These are phyloP conservation scores for Striga hermonthica DNA, from an alignment of 305 asterid species.

Conservation along the genomic window DNA sequence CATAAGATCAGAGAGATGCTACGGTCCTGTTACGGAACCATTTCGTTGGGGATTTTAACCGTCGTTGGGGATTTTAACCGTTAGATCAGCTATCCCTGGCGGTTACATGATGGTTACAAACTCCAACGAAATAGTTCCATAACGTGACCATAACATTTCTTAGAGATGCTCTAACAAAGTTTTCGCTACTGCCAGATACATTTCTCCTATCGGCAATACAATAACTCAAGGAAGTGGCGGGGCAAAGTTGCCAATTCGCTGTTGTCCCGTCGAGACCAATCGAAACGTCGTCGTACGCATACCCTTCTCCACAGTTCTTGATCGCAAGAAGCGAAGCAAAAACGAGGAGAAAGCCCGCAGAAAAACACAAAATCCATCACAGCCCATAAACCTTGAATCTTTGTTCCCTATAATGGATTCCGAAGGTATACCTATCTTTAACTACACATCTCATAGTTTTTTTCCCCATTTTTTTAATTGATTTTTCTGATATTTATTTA, in stretches of 20 bases:
- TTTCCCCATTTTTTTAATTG: neutral
- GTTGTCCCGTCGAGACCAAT: neutral
- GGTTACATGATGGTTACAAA: too few relatives aligned
- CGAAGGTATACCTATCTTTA: constrained; percentile 40
- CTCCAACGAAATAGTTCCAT: too few relatives aligned
- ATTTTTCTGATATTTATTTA: neutral
- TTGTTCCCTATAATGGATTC: constrained; percentile 44
- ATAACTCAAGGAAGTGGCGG: too few relatives aligned
- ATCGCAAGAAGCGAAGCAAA: constrained; percentile 22
- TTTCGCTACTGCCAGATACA: too few relatives aligned
- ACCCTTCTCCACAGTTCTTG: constrained; percentile 26
- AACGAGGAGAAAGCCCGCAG: constrained; percentile 12
- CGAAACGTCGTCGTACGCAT: constrained; percentile 34
- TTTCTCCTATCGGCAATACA: too few relatives aligned
- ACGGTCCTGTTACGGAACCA: too few relatives aligned
- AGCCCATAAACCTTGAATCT: constrained; percentile 19
- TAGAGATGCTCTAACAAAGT: too few relatives aligned
- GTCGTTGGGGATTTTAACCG: too few relatives aligned
- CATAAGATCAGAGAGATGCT: too few relatives aligned
- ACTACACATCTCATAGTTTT: neutral
- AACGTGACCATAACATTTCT: too few relatives aligned
- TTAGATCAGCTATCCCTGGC: too few relatives aligned
- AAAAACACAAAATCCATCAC: constrained; percentile 22
- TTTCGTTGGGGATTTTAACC: too few relatives aligned
- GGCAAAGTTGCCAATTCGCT: neutral